phyloP scores from a whole-genome alignment of 2,329 filamentous ascomycete genomes.

The Graphilbum sp. region DNA sequence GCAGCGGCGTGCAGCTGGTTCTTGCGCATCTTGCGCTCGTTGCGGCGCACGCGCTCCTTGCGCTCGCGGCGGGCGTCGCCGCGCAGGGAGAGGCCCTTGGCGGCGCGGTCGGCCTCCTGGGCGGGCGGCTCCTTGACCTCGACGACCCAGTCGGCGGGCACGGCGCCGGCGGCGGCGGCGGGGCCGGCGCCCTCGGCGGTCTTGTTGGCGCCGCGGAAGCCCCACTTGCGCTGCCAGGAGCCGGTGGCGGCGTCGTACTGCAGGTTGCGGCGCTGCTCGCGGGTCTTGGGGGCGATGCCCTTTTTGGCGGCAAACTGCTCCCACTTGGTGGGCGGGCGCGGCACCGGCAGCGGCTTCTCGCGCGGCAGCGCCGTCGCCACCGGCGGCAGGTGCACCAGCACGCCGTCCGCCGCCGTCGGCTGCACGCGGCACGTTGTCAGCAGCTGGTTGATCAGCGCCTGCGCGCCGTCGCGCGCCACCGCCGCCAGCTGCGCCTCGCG shows the following conservation, averaged over 20 bases:
- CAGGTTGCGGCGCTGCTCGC: conserved; percentile 57
- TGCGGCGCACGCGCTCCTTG: conserved; percentile 53
- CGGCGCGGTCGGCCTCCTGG: conserved; percentile 44
- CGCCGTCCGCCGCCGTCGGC: conserved; percentile 46
- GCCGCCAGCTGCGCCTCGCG: conserved; percentile 38
- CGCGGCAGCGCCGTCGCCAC: conserved; percentile 60
- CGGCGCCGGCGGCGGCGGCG: not conserved
- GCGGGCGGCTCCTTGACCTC: conserved; percentile 66
- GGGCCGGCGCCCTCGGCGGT: conserved; percentile 51
- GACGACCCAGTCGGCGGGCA: conserved; percentile 56
- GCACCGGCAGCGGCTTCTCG: conserved; percentile 76
- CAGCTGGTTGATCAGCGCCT: conserved; percentile 86
- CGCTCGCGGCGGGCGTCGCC: conserved; percentile 48
- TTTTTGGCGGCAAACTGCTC: conserved; percentile 92
- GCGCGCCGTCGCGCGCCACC: conserved; percentile 75
- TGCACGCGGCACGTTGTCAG: conserved; percentile 72
- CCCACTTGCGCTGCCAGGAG: conserved; percentile 90
- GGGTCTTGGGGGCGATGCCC: conserved; percentile 80
- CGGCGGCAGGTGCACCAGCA: conserved; percentile 63
- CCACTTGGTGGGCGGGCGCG: conserved; percentile 83
- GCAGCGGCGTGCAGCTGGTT: conserved; percentile 41
- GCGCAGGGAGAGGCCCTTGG: conserved; percentile 40
- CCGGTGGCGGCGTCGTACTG: conserved; percentile 71
- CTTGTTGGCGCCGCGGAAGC: conserved; percentile 83
- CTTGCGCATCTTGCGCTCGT: conserved; percentile 52